These are phyloP conservation scores for Aureobasidium melanogenum DNA, from an alignment of 2,329 filamentous ascomycete species.

Conservation along the genomic window DNA sequence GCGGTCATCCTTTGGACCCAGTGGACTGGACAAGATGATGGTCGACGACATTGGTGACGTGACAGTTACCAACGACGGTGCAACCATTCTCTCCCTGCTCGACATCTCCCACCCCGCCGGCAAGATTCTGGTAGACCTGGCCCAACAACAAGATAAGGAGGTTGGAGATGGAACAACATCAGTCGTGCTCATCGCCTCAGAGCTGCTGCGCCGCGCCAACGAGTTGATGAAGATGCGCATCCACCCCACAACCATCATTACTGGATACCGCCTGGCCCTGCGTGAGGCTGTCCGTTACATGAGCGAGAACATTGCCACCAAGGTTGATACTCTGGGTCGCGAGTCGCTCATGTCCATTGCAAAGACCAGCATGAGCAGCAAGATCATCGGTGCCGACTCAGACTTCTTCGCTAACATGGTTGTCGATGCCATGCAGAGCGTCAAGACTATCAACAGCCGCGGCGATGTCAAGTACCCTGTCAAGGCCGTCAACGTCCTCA, in stretches of 20 bases:
- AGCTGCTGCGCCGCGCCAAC: conserved; percentile 87
- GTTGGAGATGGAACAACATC: conserved; percentile 98
- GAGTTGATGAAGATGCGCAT: conserved; percentile 99
- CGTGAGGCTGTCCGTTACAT: conserved; percentile 97
- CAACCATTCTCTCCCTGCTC: conserved; percentile 87
- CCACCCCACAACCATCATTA: conserved; percentile 99
- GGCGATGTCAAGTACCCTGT: conserved; percentile 94
- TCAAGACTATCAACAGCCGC: conserved; percentile 86
- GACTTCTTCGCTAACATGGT: conserved; percentile 98
- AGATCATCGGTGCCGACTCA: conserved; percentile 92
- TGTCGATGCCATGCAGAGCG: conserved; percentile 89
- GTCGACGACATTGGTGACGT: conserved; percentile 99
- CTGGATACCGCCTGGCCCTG: conserved; percentile 88
- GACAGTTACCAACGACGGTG: conserved; percentile 97
- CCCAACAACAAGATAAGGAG: conserved; percentile 98
- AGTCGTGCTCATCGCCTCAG: conserved; percentile 92
- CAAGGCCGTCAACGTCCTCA: conserved; percentile 97
- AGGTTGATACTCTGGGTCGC: conserved; percentile 82
- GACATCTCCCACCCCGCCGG: conserved; percentile 97
- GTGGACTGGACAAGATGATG: conserved; percentile 99
- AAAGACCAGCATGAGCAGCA: conserved; percentile 98
- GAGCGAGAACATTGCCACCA: conserved; percentile 95
- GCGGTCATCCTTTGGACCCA: conserved; percentile 96
- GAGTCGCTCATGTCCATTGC: conserved; percentile 92
- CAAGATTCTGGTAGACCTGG: conserved; percentile 95